phyloP scores from a whole-genome alignment of 2,329 filamentous ascomycete species.

The Rutstroemia sp. region DNA sequence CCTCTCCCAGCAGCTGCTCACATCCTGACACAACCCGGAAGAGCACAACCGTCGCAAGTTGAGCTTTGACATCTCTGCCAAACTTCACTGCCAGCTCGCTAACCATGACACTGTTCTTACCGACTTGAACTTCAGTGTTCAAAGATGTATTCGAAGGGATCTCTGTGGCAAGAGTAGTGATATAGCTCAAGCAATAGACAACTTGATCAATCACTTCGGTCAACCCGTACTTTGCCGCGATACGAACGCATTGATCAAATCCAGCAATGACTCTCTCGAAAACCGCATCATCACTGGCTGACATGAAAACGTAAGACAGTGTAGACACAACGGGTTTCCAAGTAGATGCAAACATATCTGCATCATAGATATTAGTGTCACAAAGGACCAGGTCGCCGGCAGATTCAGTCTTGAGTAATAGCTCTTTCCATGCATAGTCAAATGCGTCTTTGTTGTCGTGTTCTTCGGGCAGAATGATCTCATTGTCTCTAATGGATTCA shows the following conservation, averaged over 20 bases:
- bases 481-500: constrained; percentile 82
- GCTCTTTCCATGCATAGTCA: constrained; percentile 94
- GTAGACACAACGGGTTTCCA: constrained; percentile 95
- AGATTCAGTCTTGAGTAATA: constrained; percentile 75
- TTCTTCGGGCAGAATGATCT: constrained; percentile 95
- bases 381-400: constrained; percentile 69
- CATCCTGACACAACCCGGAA: constrained; percentile 87
- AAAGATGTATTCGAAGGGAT: constrained; percentile 72
- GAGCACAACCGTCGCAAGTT: constrained; percentile 88
- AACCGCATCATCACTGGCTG: constrained; percentile 91
- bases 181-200: constrained; percentile 80
- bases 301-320: constrained; percentile 97
- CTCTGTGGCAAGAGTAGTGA: constrained; percentile 78
- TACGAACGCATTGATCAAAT: constrained; percentile 92
- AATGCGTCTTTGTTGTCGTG: constrained; percentile 96
- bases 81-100: constrained; percentile 96
- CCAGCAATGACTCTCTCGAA: constrained; percentile 90
- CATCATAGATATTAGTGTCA: constrained; percentile 90
- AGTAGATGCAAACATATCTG: constrained; percentile 93
- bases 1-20: constrained; percentile 62
- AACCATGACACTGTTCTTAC: constrained; percentile 93
- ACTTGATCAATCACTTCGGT: constrained; percentile 89
- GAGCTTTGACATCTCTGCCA: constrained; percentile 85
- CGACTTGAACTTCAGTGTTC: constrained; percentile 92
- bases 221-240: constrained; percentile 77